These are phyloP conservation scores for Epichloe baconii DNA, from an alignment of 2,329 filamentous ascomycete genomes.

Conservation along the genomic window DNA sequence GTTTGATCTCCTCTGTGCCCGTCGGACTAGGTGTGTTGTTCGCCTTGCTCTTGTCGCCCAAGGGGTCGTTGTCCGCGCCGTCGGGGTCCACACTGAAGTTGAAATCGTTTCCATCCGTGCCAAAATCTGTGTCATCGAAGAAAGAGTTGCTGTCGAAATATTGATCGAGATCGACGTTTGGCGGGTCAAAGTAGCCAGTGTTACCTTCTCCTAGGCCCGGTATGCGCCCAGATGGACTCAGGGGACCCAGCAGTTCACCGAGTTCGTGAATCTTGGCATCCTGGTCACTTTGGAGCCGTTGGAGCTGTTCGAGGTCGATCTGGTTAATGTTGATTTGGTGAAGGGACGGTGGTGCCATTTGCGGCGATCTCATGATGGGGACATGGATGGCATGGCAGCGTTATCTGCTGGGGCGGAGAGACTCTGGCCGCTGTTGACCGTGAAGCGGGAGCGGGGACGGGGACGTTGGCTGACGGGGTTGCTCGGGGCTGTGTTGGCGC, in stretches of 20 bases:
- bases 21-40: constrained; percentile 32
- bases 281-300: constrained; percentile 68
- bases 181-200: constrained; percentile 22
- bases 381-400: constrained; percentile 26
- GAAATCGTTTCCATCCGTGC: constrained; percentile 33
- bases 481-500: constrained; percentile 12
- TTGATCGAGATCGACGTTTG: constrained; percentile 36
- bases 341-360: constrained; percentile 29
- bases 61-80: constrained; percentile 3
- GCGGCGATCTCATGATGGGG: constrained; percentile 33
- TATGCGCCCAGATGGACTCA: constrained; percentile 68
- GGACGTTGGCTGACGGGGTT: constrained; percentile 13
- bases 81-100: constrained; percentile 35
- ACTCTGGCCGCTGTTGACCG: constrained; percentile 6
- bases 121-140: constrained; percentile 25
- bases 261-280: constrained; percentile 64
- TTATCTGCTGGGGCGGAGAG: constrained; percentile 13
- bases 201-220: constrained; percentile 47
- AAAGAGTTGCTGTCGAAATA: constrained; percentile 34
- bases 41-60: constrained; percentile 5
- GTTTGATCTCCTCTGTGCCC: constrained; percentile 36
- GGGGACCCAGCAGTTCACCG: constrained; percentile 58
- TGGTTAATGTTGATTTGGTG: constrained; percentile 55
- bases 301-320: constrained; percentile 64
- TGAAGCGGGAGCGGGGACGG: constrained; percentile 6